Evolutionary conservation across 805 yeast genomes (phyloP), one percentile per base, ranked within the genome.

Genomic region (Saccharomyces eubayanus): DNA sequence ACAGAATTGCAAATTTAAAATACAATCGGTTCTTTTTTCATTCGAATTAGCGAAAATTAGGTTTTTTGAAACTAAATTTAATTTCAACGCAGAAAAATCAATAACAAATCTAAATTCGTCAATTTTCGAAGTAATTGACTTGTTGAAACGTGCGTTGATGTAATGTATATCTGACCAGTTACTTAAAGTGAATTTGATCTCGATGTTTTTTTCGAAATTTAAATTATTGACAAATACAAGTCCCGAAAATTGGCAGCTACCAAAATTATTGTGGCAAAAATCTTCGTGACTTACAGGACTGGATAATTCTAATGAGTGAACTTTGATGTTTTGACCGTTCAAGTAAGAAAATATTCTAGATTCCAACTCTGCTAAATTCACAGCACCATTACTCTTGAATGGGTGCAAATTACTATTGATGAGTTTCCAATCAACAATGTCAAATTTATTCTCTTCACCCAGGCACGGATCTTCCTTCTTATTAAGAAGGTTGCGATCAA

Each of bases 71-170:
- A 54, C 54, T 47, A 60, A 48, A 28, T 59, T 53, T 49, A 58
- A 59, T 14, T 57, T 55, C 40, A 61, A 50, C 20, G 60, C 56
- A 27, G 61, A 57, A 48, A 64, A 28, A 47, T 62, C 59, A 41
- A 64, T 60, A 12, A 56, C 55, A 51, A 63, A 64, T 27, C 52
- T 55, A 47, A 64, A 64, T 30, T 64, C 66, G 54, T 64, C 68
- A 46, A 59, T 50, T n/a, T 55, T 56, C 10, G 50, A 31, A 6
- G 63, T 62, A 24, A 64, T 53, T 28, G 64, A 60, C 16, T 58
- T 62, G 29, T 56, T 54, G 47, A 53, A 62, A 28, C 50, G 48
- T 3, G 66, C 66, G 12, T 59, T 47, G 21, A 57, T 56, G 31
- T 60, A 62, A 31, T 57, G 63, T 12, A 64, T 60, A 48, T 57